Evolutionary conservation across 139 green algal species (phyloP).

Genomic region (Tetradesmus lagerheimii): DNA sequence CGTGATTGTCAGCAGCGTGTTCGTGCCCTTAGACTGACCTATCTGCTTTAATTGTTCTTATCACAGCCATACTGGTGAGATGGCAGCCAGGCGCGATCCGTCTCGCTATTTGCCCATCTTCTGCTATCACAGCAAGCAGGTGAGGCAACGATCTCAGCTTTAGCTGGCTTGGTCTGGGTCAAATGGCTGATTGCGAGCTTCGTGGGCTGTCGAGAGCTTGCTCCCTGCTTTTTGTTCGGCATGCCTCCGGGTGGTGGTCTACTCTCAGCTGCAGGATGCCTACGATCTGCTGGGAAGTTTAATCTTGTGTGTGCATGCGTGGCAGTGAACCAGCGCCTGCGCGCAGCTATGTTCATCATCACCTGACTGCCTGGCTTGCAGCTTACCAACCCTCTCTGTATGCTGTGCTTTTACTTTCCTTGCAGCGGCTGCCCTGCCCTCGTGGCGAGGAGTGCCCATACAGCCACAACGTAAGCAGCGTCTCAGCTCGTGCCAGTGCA

Average conservation of each 20-base stretch:
- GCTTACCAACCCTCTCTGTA: neutral
- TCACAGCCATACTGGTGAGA: constrained; percentile 43
- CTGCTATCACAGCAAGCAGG: constrained; percentile 48
- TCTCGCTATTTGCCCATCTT: constrained; percentile 43
- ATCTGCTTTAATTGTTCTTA: neutral
- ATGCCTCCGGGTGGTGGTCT: neutral
- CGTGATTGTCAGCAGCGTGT: neutral
- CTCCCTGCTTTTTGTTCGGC: neutral
- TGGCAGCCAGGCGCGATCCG: constrained; percentile 50
- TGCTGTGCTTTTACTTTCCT: neutral
- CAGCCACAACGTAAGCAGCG: constrained; percentile 81
- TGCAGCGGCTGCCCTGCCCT: constrained; percentile 67
- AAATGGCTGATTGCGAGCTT: neutral
- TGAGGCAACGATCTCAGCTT: neutral
- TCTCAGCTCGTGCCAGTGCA: neutral
- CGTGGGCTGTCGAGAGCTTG: neutral
- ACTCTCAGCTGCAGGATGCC: neutral
- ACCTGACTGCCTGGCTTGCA: neutral
- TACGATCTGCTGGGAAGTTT: neutral
- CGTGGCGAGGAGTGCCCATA: constrained; percentile 86
- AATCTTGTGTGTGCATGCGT: neutral
- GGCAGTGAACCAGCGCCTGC: neutral
- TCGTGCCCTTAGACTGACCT: neutral
- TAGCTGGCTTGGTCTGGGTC: neutral
- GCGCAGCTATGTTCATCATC: neutral